Evolutionary conservation across 2,329 filamentous ascomycete species (phyloP), one percentile per base, ranked within the genome.

Genomic region (Dactylellina cionopaga): DNA sequence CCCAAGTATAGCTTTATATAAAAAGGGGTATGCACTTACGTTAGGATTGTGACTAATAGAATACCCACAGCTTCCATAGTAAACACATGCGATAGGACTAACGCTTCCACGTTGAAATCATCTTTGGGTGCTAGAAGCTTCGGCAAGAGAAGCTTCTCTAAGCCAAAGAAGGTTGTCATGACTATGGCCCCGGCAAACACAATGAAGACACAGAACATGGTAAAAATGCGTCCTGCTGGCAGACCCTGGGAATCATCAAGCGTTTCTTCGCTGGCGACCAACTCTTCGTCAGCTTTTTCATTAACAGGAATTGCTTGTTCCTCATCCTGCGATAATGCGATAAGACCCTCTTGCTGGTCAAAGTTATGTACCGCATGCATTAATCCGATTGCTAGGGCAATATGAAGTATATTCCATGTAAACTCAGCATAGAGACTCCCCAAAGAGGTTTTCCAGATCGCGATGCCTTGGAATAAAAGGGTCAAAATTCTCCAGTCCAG

Each of bases 401-500:
- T 17, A 24, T 71, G 66, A 9, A 71, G 51, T 5, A 46, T n/a
- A 19, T 51, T 51, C 66, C 66, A 71, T 4, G 59, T 31, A 5
- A 71, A 25, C 22, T 59, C 66, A 13, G 58, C 58, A 5, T 39
- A 13, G 2, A 39, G n/a, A 11, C 29, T 59, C 33, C 66, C 66
- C 13, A 7, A 33, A 1, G 58, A 64, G 9, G 19, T 31, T 19
- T 71, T 63, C 58, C 58, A 71, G n/a, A 15, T 54, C 9, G 66
- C 58, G 17, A 63, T 31, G 5, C 49, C 58, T 25, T 71, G 58
- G 15, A 58, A 71, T 7, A 46, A 35, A 4, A 71, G 31, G 5
- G 43, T 5, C 19, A 64, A 19, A n/a, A 64, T 39, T 22, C 19
- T 71, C 66, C 66, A 71, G 41, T 71, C 66, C 15, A 71, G 25